Conservation (phyloP, 176 grass and related monocot genomes). For the Oryza nivara region DNA sequence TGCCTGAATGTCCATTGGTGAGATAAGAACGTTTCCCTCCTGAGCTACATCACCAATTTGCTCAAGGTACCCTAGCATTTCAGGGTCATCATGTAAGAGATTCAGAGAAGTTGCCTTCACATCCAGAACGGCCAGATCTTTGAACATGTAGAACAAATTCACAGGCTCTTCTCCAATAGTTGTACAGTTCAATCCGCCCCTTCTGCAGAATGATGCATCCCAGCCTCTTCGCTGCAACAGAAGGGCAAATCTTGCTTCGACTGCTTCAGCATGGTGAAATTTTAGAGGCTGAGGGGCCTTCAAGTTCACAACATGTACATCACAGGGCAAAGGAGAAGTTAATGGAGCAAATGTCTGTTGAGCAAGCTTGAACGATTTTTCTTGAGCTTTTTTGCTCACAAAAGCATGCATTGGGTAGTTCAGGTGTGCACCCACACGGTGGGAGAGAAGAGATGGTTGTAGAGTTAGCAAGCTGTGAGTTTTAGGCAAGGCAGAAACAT, state of each 20-base stretch:
- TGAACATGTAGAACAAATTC: constrained; percentile 97
- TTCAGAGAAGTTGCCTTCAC: constrained; percentile 97
- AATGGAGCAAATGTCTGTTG: constrained; percentile 73
- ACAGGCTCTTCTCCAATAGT: constrained; percentile 73
- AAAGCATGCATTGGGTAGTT: constrained; percentile 95
- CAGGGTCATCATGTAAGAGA: constrained; percentile 82
- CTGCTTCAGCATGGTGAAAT: constrained; percentile 60
- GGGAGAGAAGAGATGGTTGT: constrained; percentile 89
- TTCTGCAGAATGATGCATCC: constrained; percentile 87
- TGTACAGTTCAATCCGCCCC: constrained; percentile 66
- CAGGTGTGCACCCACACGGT: constrained; percentile 69
- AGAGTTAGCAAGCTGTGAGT: constrained; percentile 65
- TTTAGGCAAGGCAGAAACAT: constrained; percentile 76
- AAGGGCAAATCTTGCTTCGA: constrained; percentile 63
- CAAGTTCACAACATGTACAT: constrained; percentile 88
- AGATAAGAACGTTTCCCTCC: constrained; percentile 89
- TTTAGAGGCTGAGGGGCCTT: constrained; percentile 89
- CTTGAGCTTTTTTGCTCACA: constrained; percentile 55
- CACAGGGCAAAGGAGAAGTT: constrained; percentile 75
- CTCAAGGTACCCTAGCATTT: constrained; percentile 85
- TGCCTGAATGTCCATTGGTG: constrained; percentile 97
- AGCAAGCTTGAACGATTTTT: constrained; percentile 54
- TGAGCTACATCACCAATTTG: constrained; percentile 75
- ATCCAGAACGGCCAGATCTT: constrained; percentile 67
- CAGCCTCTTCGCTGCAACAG: constrained; percentile 88